Evolutionary conservation across 148 eudicot genomes (phyloP).

Genomic region (Persicaria tinctoria): DNA sequence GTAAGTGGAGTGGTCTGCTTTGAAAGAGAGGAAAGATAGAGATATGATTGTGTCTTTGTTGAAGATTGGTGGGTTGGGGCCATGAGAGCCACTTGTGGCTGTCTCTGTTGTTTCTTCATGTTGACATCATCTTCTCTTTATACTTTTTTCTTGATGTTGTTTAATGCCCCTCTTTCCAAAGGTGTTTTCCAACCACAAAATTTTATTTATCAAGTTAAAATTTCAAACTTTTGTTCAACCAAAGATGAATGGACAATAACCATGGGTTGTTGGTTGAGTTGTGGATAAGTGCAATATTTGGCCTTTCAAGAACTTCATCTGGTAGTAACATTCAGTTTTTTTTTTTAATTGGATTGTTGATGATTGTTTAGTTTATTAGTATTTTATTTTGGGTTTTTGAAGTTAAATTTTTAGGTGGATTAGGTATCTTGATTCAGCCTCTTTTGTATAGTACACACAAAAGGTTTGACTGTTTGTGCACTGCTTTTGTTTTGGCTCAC

Average conservation of each 20-base stretch:
- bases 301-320: background rate
- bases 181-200: constrained; percentile 4
- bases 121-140: constrained; percentile 4
- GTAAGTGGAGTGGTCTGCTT: constrained; percentile 4
- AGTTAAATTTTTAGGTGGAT: too few species aligned
- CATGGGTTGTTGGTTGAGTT: background rate
- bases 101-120: background rate
- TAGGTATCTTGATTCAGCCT: too few species aligned
- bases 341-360: too few species aligned
- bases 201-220: background rate
- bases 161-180: constrained; percentile 2
- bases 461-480: too few species aligned
- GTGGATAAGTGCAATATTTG: background rate
- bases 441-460: too few species aligned
- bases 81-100: constrained; percentile 9
- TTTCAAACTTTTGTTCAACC: background rate
- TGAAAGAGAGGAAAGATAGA: background rate
- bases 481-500: too few species aligned
- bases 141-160: constrained; percentile 3
- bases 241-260: background rate
- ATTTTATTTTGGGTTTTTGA: too few species aligned
- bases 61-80: constrained; percentile 6
- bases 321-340: background rate
- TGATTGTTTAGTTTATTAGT: too few species aligned
- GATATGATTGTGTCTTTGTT: constrained; percentile 3